Base-by-base conservation (phyloP, 345 rosid genomes). In the Euphorbia pulcherrima region DNA sequence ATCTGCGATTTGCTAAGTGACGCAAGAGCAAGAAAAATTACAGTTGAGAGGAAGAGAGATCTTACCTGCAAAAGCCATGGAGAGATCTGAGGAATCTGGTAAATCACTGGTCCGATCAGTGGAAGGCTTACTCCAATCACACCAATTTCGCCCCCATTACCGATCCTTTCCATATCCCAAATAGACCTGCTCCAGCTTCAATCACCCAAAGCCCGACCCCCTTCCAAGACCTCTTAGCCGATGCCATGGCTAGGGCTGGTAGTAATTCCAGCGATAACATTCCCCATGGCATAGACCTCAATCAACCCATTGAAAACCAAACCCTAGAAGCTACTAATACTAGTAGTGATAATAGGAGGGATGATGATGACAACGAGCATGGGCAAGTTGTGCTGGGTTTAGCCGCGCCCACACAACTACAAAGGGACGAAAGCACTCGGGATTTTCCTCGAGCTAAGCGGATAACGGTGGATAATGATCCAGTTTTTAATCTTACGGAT, bases 271-370 rank as follows among this genome's bases (percentile, higher is more conserved):
- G n/a, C n/a, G n/a, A n/a, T 14, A 11, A 8, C 57, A 28, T 30
- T 29, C 40, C 54, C 23, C 24, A 23, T 16, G 56, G 1, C n/a
- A 55, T 64, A 54, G 70, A 72, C 65, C 50, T 72, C 27, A 72
- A 72, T 65, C 40, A 10, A 28, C 20, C 50, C 7, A 21, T 2
- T 72, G 64, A 64, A 3, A 20, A 56, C 55, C 37, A 62, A n/a
- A n/a, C n/a, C n/a, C n/a, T n/a, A n/a, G n/a, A n/a, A n/a, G n/a
- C n/a, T n/a, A n/a, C n/a, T n/a, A n/a, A n/a, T n/a, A n/a, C n/a
- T n/a, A n/a, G n/a, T n/a, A n/a, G n/a, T n/a, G n/a, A n/a, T n/a
- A n/a, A n/a, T n/a, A n/a, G n/a, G n/a, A n/a, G n/a, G n/a, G 47
- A 41, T 12, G 17, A 44, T 44, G 50, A 44, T 6, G 16, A 14